These are phyloP conservation scores for Cladosporium sp. DNA, from an alignment of 2,329 filamentous ascomycete genomes.

Conservation along the genomic window DNA sequence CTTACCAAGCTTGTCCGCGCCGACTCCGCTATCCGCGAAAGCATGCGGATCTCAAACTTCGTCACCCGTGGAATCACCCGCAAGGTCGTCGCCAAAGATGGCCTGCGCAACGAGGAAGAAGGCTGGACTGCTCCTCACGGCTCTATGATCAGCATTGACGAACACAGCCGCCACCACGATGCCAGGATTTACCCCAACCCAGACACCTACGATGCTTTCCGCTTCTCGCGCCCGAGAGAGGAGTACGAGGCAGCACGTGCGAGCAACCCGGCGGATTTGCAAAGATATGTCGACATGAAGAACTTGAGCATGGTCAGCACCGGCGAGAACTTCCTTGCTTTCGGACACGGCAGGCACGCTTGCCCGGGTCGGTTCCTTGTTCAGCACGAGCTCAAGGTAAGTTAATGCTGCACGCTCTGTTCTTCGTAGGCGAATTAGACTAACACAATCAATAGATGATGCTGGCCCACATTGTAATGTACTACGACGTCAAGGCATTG, in stretches of 20 bases:
- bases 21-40: constrained; percentile 31
- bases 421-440: neutral
- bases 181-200: constrained; percentile 26
- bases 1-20: constrained; percentile 24
- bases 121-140: constrained; percentile 24
- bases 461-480: constrained; percentile 33
- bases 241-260: constrained; percentile 18
- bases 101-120: constrained; percentile 23
- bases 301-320: constrained; percentile 25
- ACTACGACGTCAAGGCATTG: constrained; percentile 34
- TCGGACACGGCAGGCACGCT: constrained; percentile 29
- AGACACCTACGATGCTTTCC: constrained; percentile 29
- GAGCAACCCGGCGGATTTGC: constrained; percentile 12
- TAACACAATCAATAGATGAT: constrained; percentile 29
- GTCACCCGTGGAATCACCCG: constrained; percentile 20
- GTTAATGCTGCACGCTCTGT: neutral
- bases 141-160: constrained; percentile 15
- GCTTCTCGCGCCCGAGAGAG: constrained; percentile 25
- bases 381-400: constrained; percentile 28
- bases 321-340: constrained; percentile 27
- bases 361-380: constrained; percentile 38
- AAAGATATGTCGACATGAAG: constrained; percentile 21
- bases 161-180: constrained; percentile 27
- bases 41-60: constrained; percentile 27
- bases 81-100: constrained; percentile 25